Percentiles rank a stretch among this genome's conserved stretches.
Conservation (phyloP, 2,329 filamentous ascomycete species). For the Botrytis tulipae region DNA sequence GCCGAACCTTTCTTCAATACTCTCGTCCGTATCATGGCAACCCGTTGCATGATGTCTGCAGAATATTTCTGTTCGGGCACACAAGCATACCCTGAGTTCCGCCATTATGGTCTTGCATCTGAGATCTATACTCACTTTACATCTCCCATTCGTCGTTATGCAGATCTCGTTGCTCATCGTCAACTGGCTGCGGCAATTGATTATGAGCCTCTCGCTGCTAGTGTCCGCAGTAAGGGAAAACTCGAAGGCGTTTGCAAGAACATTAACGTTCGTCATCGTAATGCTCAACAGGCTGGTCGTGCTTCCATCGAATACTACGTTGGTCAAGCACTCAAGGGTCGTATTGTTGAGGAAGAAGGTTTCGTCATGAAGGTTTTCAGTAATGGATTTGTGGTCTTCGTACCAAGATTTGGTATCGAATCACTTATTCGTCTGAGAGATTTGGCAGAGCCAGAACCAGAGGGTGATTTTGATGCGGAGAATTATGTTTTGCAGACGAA, state of each 20-base stretch:
- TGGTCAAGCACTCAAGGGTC: conserved; percentile 85
- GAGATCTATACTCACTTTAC: conserved; percentile 99
- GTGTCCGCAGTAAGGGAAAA: conserved; percentile 75
- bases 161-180: conserved; percentile 90
- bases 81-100: conserved; percentile 89
- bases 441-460: conserved; percentile 72
- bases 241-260: conserved; percentile 96
- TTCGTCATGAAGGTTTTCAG: conserved; percentile 97
- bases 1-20: conserved; percentile 97
- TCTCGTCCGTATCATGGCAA: conserved; percentile 93
- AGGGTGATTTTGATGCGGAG: conserved; percentile 81
- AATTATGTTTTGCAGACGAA: conserved; percentile 70
- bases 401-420: conserved; percentile 94
- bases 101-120: conserved; percentile 92
- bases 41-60: conserved; percentile 97
- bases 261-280: conserved; percentile 96
- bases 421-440: conserved; percentile 84
- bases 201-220: conserved; percentile 82
- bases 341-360: conserved; percentile 76
- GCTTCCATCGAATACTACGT: conserved; percentile 98
- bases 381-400: conserved; percentile 95
- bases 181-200: conserved; percentile 94
- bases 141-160: conserved; percentile 93
- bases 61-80: conserved; percentile 97
- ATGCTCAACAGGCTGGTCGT: conserved; percentile 91